These are phyloP conservation scores for Pichia sp. DNA, from an alignment of 1,139 yeast species.

Conservation along the genomic window DNA sequence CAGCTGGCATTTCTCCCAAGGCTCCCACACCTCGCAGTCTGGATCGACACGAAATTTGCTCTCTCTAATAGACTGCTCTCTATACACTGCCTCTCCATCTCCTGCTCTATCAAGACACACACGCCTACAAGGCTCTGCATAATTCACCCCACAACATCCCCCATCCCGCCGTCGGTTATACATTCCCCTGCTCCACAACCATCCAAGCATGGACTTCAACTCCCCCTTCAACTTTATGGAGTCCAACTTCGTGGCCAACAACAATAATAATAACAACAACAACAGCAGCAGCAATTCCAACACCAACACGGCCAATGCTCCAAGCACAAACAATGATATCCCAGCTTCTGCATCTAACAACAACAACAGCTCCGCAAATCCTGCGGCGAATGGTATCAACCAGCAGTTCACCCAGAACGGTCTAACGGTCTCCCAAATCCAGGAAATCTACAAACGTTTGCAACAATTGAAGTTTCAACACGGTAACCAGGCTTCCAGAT, in stretches of 20 bases:
- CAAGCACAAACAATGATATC: too few species aligned
- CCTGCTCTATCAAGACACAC: too few species aligned
- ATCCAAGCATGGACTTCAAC: slow-evolving; percentile 11
- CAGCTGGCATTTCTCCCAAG: too few species aligned
- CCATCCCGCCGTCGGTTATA: too few species aligned
- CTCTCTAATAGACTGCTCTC: too few species aligned
- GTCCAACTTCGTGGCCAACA: slow-evolving; percentile 1
- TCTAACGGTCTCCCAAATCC: slow-evolving; percentile 18
- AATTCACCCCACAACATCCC: too few species aligned
- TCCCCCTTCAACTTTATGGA: slow-evolving; percentile 10
- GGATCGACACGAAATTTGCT: background rate
- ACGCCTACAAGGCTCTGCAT: too few species aligned
- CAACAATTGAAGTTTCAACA: slow-evolving; percentile 32
- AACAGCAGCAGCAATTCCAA: slow-evolving; percentile 2
- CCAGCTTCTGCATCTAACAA: background rate
- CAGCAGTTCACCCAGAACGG: slow-evolving; percentile 16
- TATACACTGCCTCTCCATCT: too few species aligned
- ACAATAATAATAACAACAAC: slow-evolving; percentile 1
- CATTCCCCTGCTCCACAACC: too few species aligned
- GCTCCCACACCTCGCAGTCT: too few species aligned
- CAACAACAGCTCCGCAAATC: background rate
- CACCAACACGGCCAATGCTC: background rate
- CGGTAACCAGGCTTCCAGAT: slow-evolving; percentile 28
- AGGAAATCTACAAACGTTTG: slow-evolving; percentile 25
- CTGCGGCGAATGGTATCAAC: slow-evolving; percentile 1